A percentile compares a stretch with the other conserved stretches of the same genome.
These are phyloP conservation scores for Colletotrichum sp. DNA, from an alignment of 2,329 filamentous ascomycete genomes.

Conservation along the genomic window DNA sequence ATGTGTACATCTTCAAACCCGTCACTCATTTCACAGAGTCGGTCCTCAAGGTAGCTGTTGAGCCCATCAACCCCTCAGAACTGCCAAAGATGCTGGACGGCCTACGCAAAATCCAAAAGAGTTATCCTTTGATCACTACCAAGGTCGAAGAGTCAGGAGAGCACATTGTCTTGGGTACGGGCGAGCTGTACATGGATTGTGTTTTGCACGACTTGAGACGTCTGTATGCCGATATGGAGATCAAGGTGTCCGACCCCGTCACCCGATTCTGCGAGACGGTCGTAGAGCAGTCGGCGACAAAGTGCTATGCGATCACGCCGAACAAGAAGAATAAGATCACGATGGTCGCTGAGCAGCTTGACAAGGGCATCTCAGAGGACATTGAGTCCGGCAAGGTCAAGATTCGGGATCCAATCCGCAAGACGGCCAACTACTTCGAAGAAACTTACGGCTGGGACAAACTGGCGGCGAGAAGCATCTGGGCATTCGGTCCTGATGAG, in stretches of 20 bases:
- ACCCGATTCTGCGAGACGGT: constrained; percentile 98
- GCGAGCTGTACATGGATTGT: constrained; percentile 99
- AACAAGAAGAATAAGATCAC: constrained; percentile 99
- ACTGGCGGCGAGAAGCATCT: constrained; percentile 91
- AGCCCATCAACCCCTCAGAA: constrained; percentile 97
- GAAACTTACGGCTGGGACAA: constrained; percentile 98
- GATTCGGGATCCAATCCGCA: constrained; percentile 90
- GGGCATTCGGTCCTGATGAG: constrained; percentile 98
- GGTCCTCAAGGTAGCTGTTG: constrained; percentile 96
- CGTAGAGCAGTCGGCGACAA: constrained; percentile 95
- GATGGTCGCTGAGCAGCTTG: constrained; percentile 95
- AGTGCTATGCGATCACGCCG: constrained; percentile 96
- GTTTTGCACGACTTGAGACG: constrained; percentile 92
- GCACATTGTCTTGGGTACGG: constrained; percentile 92
- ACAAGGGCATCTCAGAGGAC: constrained; percentile 92
- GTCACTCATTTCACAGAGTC: constrained; percentile 96
- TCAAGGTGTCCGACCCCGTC: constrained; percentile 97
- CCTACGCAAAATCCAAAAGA: constrained; percentile 95
- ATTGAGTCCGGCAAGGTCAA: constrained; percentile 90
- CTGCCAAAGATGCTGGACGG: constrained; percentile 99
- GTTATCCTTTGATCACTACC: constrained; percentile 92
- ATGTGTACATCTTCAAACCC: constrained; percentile 93
- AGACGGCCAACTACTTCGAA: constrained; percentile 96
- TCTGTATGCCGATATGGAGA: constrained; percentile 98
- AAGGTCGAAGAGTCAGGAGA: constrained; percentile 99